Evolutionary conservation across 2,329 filamentous ascomycete species (phyloP).

Genomic region (Paradendryphiella salina): DNA sequence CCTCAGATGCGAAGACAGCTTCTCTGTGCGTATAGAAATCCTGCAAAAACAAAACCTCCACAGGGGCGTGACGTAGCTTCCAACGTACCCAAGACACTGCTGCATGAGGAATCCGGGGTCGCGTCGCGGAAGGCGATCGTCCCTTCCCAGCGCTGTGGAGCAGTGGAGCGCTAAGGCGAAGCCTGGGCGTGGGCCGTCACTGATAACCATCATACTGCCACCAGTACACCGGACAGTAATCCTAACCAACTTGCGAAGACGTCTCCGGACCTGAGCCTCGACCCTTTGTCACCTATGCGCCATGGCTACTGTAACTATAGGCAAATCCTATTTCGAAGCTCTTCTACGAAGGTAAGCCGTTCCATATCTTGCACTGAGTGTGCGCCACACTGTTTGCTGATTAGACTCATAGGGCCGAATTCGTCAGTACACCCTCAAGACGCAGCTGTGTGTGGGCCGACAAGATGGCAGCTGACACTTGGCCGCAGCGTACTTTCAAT

Average conservation of each 20-base stretch:
- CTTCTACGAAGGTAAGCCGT: conserved; percentile 62
- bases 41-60: neutral
- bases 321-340: conserved; percentile 64
- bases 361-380: neutral
- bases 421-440: conserved; percentile 48
- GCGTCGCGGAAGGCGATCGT: conserved; percentile 12
- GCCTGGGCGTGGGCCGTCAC: conserved; percentile 27
- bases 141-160: conserved; percentile 22
- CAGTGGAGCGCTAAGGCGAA: conserved; percentile 22
- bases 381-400: conserved; percentile 27
- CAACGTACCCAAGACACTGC: neutral
- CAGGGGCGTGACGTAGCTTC: neutral
- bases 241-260: conserved; percentile 11
- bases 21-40: neutral
- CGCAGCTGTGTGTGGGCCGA: neutral
- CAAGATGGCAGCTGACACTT: conserved; percentile 4
- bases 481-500: conserved; percentile 47
- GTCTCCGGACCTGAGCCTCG: conserved; percentile 8
- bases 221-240: conserved; percentile 4
- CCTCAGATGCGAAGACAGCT: neutral
- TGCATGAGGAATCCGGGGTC: conserved; percentile 18
- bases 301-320: conserved; percentile 60
- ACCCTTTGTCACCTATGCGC: conserved; percentile 18
- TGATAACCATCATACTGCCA: conserved; percentile 22
- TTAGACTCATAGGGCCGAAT: conserved; percentile 49